phyloP scores from a whole-genome alignment of 2,329 filamentous ascomycete genomes.

The Botrytis hyacinthi region DNA sequence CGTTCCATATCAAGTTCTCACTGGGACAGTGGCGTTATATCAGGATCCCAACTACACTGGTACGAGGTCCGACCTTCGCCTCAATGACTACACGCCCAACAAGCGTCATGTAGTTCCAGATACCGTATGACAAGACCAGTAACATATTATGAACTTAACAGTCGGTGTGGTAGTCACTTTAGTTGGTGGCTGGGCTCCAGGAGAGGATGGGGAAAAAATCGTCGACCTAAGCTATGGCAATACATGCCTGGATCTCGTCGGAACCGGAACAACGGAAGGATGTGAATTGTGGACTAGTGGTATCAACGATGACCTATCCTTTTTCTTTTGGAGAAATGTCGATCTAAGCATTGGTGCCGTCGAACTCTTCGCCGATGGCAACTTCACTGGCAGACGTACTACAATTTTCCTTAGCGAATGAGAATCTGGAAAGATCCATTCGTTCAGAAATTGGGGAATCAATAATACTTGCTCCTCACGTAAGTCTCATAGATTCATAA shows the following conservation, averaged over 20 bases:
- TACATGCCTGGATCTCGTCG: not conserved
- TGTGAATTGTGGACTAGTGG: not conserved
- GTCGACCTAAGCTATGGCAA: not conserved
- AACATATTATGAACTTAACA: not conserved
- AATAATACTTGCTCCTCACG: slow-evolving; percentile 1
- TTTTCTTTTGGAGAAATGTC: not conserved
- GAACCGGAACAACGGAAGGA: not conserved
- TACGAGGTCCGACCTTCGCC: not conserved
- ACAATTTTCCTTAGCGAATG: slow-evolving; percentile 8
- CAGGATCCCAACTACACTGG: not conserved
- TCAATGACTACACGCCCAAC: not conserved
- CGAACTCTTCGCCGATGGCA: not conserved
- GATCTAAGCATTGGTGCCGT: not conserved
- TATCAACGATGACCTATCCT: not conserved
- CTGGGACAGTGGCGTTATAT: not conserved
- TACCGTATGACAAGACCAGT: not conserved
- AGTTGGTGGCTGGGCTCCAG: not conserved
- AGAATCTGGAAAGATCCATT: not conserved
- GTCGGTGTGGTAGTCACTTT: not conserved
- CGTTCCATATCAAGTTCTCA: not conserved
- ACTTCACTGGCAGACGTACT: not conserved
- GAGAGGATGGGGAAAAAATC: not conserved
- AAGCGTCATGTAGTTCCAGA: slow-evolving; percentile 2
- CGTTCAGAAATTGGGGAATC: not conserved
- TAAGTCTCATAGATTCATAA: not conserved